These are phyloP conservation scores for Vigna radiata DNA, from an alignment of 306 rosid genomes.

Conservation along the genomic window DNA sequence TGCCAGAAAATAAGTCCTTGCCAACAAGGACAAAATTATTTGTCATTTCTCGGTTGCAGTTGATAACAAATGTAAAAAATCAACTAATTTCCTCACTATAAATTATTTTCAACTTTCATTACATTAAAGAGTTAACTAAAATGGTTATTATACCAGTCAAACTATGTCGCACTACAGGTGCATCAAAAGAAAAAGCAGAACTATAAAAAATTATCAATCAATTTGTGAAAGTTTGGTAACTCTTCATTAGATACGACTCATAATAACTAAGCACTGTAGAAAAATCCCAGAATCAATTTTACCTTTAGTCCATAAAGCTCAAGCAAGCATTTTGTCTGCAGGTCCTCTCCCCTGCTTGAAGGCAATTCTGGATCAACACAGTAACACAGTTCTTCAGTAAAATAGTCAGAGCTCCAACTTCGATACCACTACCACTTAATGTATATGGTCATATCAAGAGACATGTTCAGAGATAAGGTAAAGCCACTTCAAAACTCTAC, in stretches of 20 bases:
- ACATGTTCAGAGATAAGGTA: slow-evolving; percentile 30
- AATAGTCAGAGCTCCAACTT: slow-evolving; percentile 14
- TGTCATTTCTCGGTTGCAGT: slow-evolving; percentile 63
- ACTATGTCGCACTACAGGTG: slow-evolving; percentile 18
- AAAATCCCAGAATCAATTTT: slow-evolving; percentile 52
- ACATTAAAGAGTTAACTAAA: slow-evolving; percentile 34
- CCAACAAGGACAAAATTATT: slow-evolving; percentile 61
- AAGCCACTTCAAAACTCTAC: slow-evolving; percentile 31
- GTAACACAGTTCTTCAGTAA: slow-evolving; percentile 31
- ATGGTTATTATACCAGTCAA: slow-evolving; percentile 30
- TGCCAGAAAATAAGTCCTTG: slow-evolving; percentile 73
- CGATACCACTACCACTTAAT: slow-evolving; percentile 23
- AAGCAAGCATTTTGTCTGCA: slow-evolving; percentile 93
- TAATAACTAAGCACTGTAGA: slow-evolving; percentile 32
- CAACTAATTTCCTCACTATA: slow-evolving; percentile 38
- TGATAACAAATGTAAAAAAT: slow-evolving; percentile 31
- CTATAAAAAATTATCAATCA: slow-evolving; percentile 26
- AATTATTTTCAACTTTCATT: slow-evolving; percentile 35
- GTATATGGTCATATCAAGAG: slow-evolving; percentile 7
- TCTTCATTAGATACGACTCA: slow-evolving; percentile 25
- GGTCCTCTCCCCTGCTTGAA: slow-evolving; percentile 91
- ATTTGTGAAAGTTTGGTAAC: slow-evolving; percentile 34
- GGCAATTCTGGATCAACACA: slow-evolving; percentile 82
- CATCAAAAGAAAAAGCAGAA: background rate
- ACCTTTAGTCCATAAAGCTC: slow-evolving; percentile 98